Evolutionary conservation across 257 asterid genomes (phyloP), one percentile per base, ranked within the genome.

Genomic region (Salvia hispanica): DNA sequence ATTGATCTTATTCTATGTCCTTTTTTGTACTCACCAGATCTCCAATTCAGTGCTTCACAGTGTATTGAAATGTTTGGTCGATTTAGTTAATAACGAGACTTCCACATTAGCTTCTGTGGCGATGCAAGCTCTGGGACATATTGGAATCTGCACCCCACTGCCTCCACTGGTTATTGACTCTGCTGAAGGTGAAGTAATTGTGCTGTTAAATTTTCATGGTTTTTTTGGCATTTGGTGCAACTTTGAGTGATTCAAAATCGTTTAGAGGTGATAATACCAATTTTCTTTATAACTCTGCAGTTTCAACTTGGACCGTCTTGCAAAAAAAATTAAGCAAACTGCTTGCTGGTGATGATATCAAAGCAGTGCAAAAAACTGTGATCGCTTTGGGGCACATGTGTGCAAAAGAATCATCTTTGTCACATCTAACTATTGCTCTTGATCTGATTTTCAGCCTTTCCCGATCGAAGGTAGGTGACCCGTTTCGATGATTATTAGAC

Each of bases 41-140:
- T 71, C 95, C 33, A 86, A 82, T 45, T 77, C 84, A 12, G 79
- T 83, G 82, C 90, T 91, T 84, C 92, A 88, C 74, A 83, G 78
- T 80, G 83, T 80, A 70, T 72, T 88, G 75, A 82, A 85, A 77
- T 86, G 95, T 80, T 85, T 94, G 76, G 95, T 86, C 50, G 89
- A 81, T 72, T 75, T 90, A 43, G 81, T 82, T 73, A 86, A 84
- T 72, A 75, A 55, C 25, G 99, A 93, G 83, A 82, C 83, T 46
- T 78, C 86, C 37, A 55, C 92, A 57, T 76, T 90, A 80, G 97
- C 99, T 82, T 90, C 95, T 42, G 80, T 81, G 67, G 96, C 95
- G 50, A 83, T 90, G 92, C 92, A 88, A 88, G 88, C 97, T 53
- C 83, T 93, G 76, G 99, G 99, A 72, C 97, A 90, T 80, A 86